Evolutionary conservation across 164 flowering plant species (phyloP), one percentile per base, ranked within the genome.

Genomic region (Houttuynia cordata): DNA sequence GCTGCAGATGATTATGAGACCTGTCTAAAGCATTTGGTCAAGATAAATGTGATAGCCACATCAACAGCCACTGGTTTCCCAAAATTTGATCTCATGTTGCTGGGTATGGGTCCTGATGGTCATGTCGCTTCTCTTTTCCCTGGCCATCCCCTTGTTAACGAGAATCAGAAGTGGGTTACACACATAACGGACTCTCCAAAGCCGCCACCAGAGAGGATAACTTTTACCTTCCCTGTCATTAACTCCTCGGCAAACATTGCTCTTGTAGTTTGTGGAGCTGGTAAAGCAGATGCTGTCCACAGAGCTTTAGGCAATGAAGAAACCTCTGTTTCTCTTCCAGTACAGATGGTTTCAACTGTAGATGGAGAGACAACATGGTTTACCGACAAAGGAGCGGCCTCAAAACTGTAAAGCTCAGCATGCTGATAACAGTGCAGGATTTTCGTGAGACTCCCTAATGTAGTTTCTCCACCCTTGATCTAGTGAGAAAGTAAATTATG

Each of bases 51-150:
- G 51, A 13, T 88, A 9, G 72, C 61, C 4, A 1, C 56, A 57
- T 86, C 87, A 18, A 19, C 68, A 14, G 57, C 63, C 15, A 79
- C 24, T 58, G 83, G 82, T 9, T 81, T 86, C 45, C 96, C 96
- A 18, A 84, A 84, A 69, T 88, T 86, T 49, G 91, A 88, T 73
- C 80, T 84, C 59, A 80, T 81, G 80, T 81, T 83, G 25, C 61
- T 88, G 53, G 96, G 96, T 15, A 86, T 88, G 91, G 93, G 93
- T 13, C 93, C 96, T 10, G 96, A 88, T 69, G 96, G 96, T 18
- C 96, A 88, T 59, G 79, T 88, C 9, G 96, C 89, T 45, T 85
- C 88, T 22, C 75, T 85, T 10, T 88, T 88, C 57, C 92, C 96
- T 0, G 85, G 86, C 12, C 96, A 88, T 68, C 83, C 82, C 60